These are phyloP conservation scores for Lentinus polychrous DNA, from an alignment of 1,284 basidiomycete genomes.

Conservation along the genomic window DNA sequence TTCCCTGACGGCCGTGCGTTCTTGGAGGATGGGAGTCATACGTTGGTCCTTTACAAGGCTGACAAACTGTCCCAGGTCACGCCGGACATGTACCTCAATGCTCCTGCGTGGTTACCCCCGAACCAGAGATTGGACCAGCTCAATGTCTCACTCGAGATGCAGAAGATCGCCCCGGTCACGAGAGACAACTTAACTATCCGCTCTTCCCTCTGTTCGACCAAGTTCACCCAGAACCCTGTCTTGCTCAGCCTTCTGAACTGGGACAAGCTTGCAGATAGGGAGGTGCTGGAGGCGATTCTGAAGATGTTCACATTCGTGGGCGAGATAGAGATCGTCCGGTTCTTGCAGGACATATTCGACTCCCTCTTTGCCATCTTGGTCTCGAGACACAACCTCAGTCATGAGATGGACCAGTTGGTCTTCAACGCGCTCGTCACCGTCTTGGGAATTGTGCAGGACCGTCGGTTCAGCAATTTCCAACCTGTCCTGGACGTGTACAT, in stretches of 20 bases:
- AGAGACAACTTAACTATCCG: conserved; percentile 80
- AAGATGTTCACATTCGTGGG: conserved; percentile 89
- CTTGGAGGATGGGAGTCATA: conserved; percentile 88
- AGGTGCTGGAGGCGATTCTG: conserved; percentile 67
- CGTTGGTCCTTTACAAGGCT: conserved; percentile 75
- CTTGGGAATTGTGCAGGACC: conserved; percentile 85
- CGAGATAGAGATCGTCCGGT: conserved; percentile 93
- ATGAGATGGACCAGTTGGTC: conserved; percentile 81
- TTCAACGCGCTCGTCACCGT: conserved; percentile 91
- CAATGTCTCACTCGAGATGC: conserved; percentile 54
- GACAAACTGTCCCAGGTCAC: conserved; percentile 59
- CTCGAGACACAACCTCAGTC: conserved; percentile 65
- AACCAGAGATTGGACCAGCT: conserved; percentile 56
- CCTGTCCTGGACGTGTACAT: conserved; percentile 93
- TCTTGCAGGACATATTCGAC: conserved; percentile 88
- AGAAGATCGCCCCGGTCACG: conserved; percentile 59
- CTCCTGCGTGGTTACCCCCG: conserved; percentile 50
- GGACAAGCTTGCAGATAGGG: conserved; percentile 65
- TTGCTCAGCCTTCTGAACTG: conserved; percentile 82
- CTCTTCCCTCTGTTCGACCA: conserved; percentile 88
- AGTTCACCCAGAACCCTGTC: conserved; percentile 88
- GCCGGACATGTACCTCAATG: conserved; percentile 65
- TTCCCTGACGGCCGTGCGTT: conserved; percentile 77
- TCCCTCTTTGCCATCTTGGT: conserved; percentile 88
- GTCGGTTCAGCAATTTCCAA: conserved; percentile 94